Evolutionary conservation across 2,329 filamentous ascomycete species (phyloP), one percentile per base, ranked within the genome.

Genomic region (Exophiala sp.): DNA sequence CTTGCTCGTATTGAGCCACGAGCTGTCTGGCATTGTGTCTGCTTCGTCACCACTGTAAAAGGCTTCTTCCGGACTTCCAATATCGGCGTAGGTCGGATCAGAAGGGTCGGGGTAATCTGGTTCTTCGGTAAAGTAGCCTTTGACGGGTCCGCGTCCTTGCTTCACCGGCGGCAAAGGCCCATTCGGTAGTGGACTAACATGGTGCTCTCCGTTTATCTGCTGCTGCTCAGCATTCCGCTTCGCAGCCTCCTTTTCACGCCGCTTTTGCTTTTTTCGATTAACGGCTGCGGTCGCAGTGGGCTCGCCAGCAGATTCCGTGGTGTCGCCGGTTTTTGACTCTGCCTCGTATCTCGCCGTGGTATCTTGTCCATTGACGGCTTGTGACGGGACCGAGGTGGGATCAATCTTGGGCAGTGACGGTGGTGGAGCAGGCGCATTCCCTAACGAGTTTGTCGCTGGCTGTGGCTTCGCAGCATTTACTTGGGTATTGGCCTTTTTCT

Each of bases 191-290:
- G 29, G 39, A 10, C 20, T 39, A 12, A 45, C 12, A 16, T 47
- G 38, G 21, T 20, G 41, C 44, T 66, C 63, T 36, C 64, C 63
- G 54, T 67, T 69, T 6, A 65, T 67, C 14, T 49, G 29, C 5
- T 43, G 18, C 18, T 54, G 43, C 32, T 78, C 78, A 41, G 79
- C 83, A 29, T 82, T 82, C 67, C 86, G 83, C 57, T 86, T 86
- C 32, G 89, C 87, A 33, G 87, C 88, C 72, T 83, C 78, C 71
- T 96, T 96, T 68, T 89, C 87, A 62, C 91, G 83, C 63, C 91
- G 84, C 78, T 96, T 96, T 71, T 94, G 88, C 78, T 96, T 97
- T 79, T 96, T 96, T 68, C 89, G 85, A 73, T 96, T 96, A 47
- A 91, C 86, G 7, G 78, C 67, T 41, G 76, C 76, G 41, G 76